phyloP scores from a whole-genome alignment of 129 eudicot genomes.

The Solidago caesia region DNA sequence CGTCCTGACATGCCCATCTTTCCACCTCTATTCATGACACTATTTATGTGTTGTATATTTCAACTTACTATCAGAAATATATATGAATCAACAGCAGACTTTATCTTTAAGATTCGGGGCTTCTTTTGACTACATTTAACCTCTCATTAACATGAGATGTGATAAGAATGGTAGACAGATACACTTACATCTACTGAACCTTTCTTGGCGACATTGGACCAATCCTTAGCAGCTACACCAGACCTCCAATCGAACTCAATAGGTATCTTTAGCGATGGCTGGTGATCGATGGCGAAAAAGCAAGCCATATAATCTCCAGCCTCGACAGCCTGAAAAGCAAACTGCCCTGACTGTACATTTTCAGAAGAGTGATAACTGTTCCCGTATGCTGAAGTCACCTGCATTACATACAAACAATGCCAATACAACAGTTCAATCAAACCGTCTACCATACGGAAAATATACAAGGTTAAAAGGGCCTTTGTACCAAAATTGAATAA shows the following conservation, averaged over 20 bases:
- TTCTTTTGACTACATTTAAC: neutral
- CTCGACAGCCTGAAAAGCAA: conserved; percentile 63
- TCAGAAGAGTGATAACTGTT: conserved; percentile 60
- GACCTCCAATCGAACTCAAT: conserved; percentile 80
- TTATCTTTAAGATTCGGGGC: neutral
- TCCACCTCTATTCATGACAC: no score
- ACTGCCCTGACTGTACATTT: conserved; percentile 56
- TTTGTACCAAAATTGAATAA: neutral
- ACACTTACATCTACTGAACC: conserved; percentile 15
- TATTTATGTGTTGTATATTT: no score
- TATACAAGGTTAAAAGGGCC: neutral
- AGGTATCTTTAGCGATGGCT: conserved; percentile 45
- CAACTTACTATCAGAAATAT: no score
- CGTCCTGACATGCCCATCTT: no score
- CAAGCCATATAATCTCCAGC: conserved; percentile 80
- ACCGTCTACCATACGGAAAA: neutral
- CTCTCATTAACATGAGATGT: neutral
- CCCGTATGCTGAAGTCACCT: conserved; percentile 66
- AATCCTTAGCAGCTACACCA: conserved; percentile 60
- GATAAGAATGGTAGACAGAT: conserved; percentile 3
- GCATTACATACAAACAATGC: conserved; percentile 19
- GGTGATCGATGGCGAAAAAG: conserved; percentile 54
- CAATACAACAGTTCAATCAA: neutral
- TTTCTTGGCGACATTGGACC: conserved; percentile 27
- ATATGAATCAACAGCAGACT: no score